A percentile compares a stretch with the other conserved stretches of the same genome.
These are phyloP conservation scores for Carnegiea gigantea DNA, from an alignment of 179 eudicot genomes.

Conservation along the genomic window DNA sequence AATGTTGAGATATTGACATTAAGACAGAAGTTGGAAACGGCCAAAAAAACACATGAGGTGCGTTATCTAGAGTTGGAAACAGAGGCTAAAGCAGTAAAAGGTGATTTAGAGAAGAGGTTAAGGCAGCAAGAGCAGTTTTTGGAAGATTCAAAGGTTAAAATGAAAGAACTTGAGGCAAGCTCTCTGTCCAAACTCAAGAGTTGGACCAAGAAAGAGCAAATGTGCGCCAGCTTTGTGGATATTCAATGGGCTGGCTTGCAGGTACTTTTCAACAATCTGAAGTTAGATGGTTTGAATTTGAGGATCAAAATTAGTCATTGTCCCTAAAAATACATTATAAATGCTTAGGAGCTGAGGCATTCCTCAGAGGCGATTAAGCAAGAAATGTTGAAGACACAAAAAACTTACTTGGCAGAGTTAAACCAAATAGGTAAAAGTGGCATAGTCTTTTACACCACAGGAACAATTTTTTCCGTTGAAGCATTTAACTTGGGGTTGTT, in stretches of 20 bases:
- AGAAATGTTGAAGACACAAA: slow-evolving; percentile 59
- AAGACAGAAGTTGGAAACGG: slow-evolving; percentile 51
- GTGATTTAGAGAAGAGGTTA: slow-evolving; percentile 50
- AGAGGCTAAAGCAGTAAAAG: slow-evolving; percentile 41
- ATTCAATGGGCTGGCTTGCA: slow-evolving; percentile 62
- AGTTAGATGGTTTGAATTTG: background rate
- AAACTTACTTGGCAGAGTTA: slow-evolving; percentile 62
- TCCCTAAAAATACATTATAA: slow-evolving; percentile 18
- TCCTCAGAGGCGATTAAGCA: slow-evolving; percentile 69
- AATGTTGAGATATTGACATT: slow-evolving; percentile 43
- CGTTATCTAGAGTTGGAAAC: slow-evolving; percentile 43
- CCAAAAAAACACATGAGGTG: slow-evolving; percentile 53
- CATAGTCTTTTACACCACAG: slow-evolving; percentile 6
- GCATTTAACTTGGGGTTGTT: slow-evolving; percentile 1
- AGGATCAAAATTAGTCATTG: slow-evolving; percentile 7
- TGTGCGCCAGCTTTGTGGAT: slow-evolving; percentile 52
- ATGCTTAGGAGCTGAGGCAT: slow-evolving; percentile 68
- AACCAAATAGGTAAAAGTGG: slow-evolving; percentile 53
- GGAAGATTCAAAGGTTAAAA: slow-evolving; percentile 36
- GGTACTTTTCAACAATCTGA: slow-evolving; percentile 38
- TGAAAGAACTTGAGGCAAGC: slow-evolving; percentile 52
- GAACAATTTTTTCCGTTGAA: background rate
- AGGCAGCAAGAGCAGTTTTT: slow-evolving; percentile 41
- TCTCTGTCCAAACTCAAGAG: slow-evolving; percentile 43
- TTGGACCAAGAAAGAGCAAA: slow-evolving; percentile 63